A percentile compares a stretch with the other conserved stretches of the same genome.
phyloP scores from a whole-genome alignment of 225 moss, liverwort and hornwort species.

The Lunularia cruciata region DNA sequence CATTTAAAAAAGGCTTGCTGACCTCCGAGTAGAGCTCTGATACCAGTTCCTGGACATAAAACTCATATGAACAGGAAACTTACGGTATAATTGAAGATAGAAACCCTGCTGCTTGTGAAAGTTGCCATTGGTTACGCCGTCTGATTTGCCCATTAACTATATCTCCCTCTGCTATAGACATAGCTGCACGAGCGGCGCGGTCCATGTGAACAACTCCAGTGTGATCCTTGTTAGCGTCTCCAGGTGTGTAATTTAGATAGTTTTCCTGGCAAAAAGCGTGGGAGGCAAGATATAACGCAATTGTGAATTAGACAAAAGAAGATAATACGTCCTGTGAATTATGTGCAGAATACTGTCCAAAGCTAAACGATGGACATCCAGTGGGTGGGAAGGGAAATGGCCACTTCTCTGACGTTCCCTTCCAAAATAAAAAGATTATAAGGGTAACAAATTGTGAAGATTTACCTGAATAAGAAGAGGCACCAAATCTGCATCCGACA shows the following conservation, averaged over 20 bases:
- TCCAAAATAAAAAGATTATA: background rate
- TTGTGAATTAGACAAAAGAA: background rate
- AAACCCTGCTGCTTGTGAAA: constrained; percentile 84
- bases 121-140: constrained; percentile 91
- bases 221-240: constrained; percentile 59
- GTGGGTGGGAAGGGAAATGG: too few species aligned
- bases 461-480: constrained; percentile 83
- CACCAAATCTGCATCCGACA: constrained; percentile 93
- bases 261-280: constrained; percentile 55
- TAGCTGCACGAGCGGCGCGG: constrained; percentile 73
- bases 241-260: constrained; percentile 75
- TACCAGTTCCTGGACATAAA: too few species aligned
- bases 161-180: constrained; percentile 92
- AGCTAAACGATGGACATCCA: background rate
- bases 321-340: too few species aligned
- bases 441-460: background rate
- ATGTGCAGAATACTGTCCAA: background rate
- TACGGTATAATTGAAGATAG: constrained; percentile 96
- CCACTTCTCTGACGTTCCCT: background rate
- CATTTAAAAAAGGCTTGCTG: too few species aligned
- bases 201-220: constrained; percentile 77
- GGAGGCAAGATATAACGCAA: background rate
- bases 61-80: too few species aligned
- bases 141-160: constrained; percentile 92
- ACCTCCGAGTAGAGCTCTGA: too few species aligned